These are phyloP conservation scores for Nicotiana tomentosiformis DNA, from an alignment of 257 asterid genomes.

Conservation along the genomic window DNA sequence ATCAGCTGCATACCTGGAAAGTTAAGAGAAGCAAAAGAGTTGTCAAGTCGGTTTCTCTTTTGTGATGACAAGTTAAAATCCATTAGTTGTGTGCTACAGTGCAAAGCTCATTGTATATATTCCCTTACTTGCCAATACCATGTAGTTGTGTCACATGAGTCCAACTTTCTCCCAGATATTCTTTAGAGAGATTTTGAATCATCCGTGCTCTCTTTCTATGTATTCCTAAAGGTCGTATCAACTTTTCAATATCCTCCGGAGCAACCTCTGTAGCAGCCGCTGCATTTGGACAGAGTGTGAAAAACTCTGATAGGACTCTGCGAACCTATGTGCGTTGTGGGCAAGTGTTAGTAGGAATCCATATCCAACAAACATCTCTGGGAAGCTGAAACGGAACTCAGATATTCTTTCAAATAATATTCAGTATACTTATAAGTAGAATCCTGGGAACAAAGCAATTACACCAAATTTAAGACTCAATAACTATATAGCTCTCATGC, in stretches of 20 bases:
- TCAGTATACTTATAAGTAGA: neutral
- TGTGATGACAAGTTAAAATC: too few species aligned
- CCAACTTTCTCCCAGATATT: too few species aligned
- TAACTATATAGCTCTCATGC: neutral
- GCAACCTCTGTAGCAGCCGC: constrained; percentile 49
- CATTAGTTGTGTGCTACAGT: too few species aligned
- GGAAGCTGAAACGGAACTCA: neutral
- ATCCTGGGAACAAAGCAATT: neutral
- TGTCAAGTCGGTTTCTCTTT: too few species aligned
- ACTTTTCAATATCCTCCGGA: constrained; percentile 40
- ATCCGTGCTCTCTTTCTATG: constrained; percentile 50
- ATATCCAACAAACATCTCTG: neutral
- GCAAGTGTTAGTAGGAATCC: neutral
- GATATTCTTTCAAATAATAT: neutral
- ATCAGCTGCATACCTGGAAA: too few species aligned
- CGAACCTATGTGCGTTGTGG: constrained; percentile 29
- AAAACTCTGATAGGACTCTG: constrained; percentile 44
- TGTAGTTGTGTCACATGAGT: too few species aligned
- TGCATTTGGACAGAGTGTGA: constrained; percentile 75
- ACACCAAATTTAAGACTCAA: neutral
- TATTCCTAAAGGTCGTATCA: constrained; percentile 64
- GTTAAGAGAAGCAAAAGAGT: too few species aligned
- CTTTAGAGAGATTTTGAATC: constrained; percentile 37
- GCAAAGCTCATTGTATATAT: too few species aligned
- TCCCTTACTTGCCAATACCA: too few species aligned